These are phyloP conservation scores for Arxiozyma telluris DNA, from an alignment of 1,139 yeast genomes.

Conservation along the genomic window DNA sequence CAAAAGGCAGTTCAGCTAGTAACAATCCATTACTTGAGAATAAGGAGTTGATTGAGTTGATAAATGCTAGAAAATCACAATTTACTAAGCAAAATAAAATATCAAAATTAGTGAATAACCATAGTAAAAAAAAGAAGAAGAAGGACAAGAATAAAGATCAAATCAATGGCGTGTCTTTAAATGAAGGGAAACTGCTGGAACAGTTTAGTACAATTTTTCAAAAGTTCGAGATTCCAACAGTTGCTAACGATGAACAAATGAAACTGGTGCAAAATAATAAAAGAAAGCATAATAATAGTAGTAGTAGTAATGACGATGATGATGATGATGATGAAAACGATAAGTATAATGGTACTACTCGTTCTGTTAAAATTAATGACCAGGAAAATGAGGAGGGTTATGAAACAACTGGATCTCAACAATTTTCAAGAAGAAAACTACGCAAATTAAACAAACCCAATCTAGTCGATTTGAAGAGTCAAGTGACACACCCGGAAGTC, in stretches of 20 bases:
- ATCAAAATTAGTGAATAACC: neutral
- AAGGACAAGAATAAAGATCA: neutral
- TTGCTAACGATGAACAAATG: neutral
- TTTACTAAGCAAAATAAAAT: no score
- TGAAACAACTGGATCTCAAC: neutral
- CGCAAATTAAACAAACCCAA: constrained; percentile 51
- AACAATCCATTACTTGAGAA: neutral
- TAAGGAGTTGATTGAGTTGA: neutral
- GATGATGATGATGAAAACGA: neutral
- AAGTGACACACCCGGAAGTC: constrained; percentile 52
- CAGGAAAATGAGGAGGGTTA: constrained; percentile 2
- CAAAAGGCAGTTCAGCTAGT: neutral
- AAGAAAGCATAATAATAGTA: neutral
- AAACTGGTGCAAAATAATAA: neutral
- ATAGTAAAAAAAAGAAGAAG: no score
- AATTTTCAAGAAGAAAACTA: constrained; percentile 36
- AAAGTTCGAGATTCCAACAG: constrained; percentile 5
- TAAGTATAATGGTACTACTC: neutral
- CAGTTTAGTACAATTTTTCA: constrained; percentile 4
- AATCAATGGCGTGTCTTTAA: neutral
- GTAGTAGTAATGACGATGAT: no score
- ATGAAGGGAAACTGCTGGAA: neutral
- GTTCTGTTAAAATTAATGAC: neutral
- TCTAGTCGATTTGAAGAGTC: constrained; percentile 57
- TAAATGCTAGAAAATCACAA: neutral